These are phyloP conservation scores for Populus hybrid DNA, from an alignment of 441 rosid species.

Conservation along the genomic window DNA sequence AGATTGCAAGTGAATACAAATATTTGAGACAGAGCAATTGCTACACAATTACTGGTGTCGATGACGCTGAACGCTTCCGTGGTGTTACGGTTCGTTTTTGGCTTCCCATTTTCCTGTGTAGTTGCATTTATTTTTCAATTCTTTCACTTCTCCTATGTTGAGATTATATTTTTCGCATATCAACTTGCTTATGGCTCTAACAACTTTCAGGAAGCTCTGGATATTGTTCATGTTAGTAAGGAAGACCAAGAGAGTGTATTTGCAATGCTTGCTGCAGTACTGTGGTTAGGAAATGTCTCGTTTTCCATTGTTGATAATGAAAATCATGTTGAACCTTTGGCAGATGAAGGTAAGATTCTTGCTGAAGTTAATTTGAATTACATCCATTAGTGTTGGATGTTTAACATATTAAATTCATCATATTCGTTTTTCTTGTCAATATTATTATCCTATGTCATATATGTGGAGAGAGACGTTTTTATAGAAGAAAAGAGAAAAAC, in stretches of 20 bases:
- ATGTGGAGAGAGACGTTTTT: not conserved
- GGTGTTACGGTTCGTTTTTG: constrained; percentile 56
- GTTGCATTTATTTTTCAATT: constrained; percentile 14
- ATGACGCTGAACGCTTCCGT: constrained; percentile 74
- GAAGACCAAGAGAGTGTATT: constrained; percentile 97
- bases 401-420: not conserved
- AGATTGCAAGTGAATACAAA: constrained; percentile 69
- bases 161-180: constrained; percentile 7
- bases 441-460: not conserved
- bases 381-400: constrained; percentile 4
- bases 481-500: not conserved
- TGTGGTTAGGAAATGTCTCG: constrained; percentile 92
- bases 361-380: constrained; percentile 13
- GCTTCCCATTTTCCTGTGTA: constrained; percentile 1
- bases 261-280: constrained; percentile 93
- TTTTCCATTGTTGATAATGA: constrained; percentile 83
- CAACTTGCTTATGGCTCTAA: constrained; percentile 20
- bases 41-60: constrained; percentile 70
- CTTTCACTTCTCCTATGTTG: not conserved
- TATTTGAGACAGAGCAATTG: constrained; percentile 92
- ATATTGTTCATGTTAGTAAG: constrained; percentile 90
- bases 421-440: not conserved
- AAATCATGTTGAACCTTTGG: constrained; percentile 84
- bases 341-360: constrained; percentile 77
- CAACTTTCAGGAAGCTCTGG: constrained; percentile 82